phyloP scores from a whole-genome alignment of 257 asterid species.

The Ballota nigra region DNA sequence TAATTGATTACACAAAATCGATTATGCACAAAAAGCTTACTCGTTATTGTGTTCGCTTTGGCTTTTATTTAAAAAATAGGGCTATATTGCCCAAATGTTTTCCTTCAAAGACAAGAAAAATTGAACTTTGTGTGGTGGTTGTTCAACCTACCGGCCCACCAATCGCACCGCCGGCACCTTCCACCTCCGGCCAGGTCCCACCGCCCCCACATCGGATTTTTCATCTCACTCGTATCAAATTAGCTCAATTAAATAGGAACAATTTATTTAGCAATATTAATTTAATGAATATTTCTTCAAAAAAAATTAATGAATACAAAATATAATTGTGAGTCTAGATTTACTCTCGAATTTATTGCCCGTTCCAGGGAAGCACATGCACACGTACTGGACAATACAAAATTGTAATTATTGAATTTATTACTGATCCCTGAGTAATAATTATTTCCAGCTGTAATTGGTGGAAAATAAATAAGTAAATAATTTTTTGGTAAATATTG shows the following conservation, averaged over 20 bases:
- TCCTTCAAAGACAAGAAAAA: slow-evolving; percentile 29
- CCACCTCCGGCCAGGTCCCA: slow-evolving; percentile 1
- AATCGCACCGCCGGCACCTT: neutral
- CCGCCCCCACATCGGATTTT: neutral
- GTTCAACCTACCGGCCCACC: slow-evolving; percentile 5
- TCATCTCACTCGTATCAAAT: neutral
- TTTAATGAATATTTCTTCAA: no score
- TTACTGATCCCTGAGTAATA: neutral
- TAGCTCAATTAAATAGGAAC: no score
- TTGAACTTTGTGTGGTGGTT: neutral
- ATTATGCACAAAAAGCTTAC: no score
- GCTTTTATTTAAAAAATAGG: neutral
- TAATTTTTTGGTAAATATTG: slow-evolving; percentile 3
- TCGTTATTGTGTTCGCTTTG: neutral
- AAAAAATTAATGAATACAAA: no score
- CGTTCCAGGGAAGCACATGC: slow-evolving; percentile 8
- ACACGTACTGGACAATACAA: neutral
- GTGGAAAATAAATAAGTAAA: neutral
- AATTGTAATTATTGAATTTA: neutral
- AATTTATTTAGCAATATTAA: no score
- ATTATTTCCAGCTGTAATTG: neutral
- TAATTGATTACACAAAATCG: no score
- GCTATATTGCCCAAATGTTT: slow-evolving; percentile 11
- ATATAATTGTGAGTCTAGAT: no score
- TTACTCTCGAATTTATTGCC: neutral